Base-by-base conservation (phyloP, 1,284 basidiomycete species). In the Cutaneotrichosporon sp. region DNA sequence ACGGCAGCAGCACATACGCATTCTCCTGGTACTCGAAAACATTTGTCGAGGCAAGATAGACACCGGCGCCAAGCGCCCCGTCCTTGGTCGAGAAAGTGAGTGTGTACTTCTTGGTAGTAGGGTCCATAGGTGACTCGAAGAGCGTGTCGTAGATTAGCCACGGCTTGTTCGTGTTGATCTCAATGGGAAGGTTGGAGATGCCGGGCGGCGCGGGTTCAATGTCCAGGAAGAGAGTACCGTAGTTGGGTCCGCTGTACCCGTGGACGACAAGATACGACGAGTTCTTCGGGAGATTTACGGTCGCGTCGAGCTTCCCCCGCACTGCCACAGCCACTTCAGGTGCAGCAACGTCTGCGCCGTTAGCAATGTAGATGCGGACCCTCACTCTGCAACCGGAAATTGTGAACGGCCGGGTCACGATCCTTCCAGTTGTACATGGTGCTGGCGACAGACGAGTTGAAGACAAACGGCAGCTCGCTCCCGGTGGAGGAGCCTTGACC, bases 391-490 rank as follows among this genome's bases (percentile, higher is more conserved):
- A 53, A 18, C 16, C 31, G 14, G 10, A 53, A 34, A 30, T 53
- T 14, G 51, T 53, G 30, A 18, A 53, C 31, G 13, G 16, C 18
- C 4, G 51, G 51, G 14, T 53, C 30, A 18, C 18, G 13, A 7
- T 53, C 30, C 49, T 50, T 31, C 51, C 51, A 53, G 18, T 32
- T 53, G 51, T 53, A 53, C 51, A 53, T 53, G 4, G 51, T 32
- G 51, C 51, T 34, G 42, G 42, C 42, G 31, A 53, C 51, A 8
- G 30, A n/a, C 7, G 30, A 32, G 30, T 34, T 31, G 51, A 31
- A 53, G 26, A 53, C 51, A 16, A 53, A 53, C 5, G 14, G 14
- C 13, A 53, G 51, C 26, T 31, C 51, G 30, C 9, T 26, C 4
- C 51, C 51, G 13, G 30, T 30, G 26, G 51, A 31, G 9, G 30